phyloP scores from a whole-genome alignment of 192 early-diverging fungal species.

The Backusella mclennaniae region DNA sequence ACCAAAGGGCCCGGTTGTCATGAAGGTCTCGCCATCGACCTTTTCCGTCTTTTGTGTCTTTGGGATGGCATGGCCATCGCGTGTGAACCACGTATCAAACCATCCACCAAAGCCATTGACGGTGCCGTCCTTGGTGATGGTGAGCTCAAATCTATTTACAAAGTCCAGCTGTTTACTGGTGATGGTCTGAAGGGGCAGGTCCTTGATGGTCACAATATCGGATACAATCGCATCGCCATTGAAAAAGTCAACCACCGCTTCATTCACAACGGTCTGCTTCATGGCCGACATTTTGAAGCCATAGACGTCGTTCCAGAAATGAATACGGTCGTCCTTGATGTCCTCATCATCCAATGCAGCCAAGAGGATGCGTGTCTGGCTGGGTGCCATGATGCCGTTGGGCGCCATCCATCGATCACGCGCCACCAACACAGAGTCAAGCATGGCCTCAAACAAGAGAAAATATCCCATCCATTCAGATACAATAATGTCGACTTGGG shows the following conservation, averaged over 20 bases:
- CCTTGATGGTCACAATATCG: constrained; percentile 61
- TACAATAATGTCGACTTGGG: constrained; percentile 81
- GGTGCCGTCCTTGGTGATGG: constrained; percentile 57
- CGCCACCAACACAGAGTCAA: constrained; percentile 84
- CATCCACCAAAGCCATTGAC: constrained; percentile 84
- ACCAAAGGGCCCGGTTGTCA: constrained; percentile 65
- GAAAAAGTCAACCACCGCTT: constrained; percentile 83
- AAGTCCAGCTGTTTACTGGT: constrained; percentile 74
- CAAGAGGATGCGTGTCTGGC: constrained; percentile 67
- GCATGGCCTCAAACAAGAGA: constrained; percentile 87
- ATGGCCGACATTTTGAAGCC: constrained; percentile 91
- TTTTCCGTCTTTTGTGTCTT: constrained; percentile 32
- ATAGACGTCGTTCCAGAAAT: constrained; percentile 93
- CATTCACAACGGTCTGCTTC: constrained; percentile 69
- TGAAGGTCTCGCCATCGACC: constrained; percentile 22
- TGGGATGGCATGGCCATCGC: constrained; percentile 53
- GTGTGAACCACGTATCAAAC: constrained; percentile 91
- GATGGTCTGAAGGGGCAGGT: constrained; percentile 71
- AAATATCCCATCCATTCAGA: constrained; percentile 97
- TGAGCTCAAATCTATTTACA: constrained; percentile 64
- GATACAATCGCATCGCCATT: constrained; percentile 67
- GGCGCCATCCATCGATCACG: constrained; percentile 76
- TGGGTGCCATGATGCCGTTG: constrained; percentile 65
- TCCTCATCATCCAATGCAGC: constrained; percentile 77
- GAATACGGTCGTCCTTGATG: constrained; percentile 64